phyloP scores from a whole-genome alignment of 371 early-diverging fungal genomes.

The Apophysomyces variabilis region DNA sequence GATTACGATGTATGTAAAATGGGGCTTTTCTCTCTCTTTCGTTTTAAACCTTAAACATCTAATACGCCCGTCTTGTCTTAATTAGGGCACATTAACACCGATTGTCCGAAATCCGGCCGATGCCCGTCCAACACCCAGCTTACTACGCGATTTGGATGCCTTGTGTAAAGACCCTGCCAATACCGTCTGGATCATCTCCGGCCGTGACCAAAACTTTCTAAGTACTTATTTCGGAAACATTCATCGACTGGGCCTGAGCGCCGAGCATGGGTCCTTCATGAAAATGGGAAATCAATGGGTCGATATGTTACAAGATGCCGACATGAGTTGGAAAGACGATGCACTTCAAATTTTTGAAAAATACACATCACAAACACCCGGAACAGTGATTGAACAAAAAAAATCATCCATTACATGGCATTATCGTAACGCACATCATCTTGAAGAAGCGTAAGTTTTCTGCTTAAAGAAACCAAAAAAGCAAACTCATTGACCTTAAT shows the following conservation, averaged over 20 bases:
- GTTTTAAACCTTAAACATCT: neutral
- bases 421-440: constrained; percentile 74
- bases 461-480: constrained; percentile 15
- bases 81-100: constrained; percentile 82
- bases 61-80: constrained; percentile 22
- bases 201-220: constrained; percentile 66
- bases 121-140: constrained; percentile 69
- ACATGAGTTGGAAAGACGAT: constrained; percentile 87
- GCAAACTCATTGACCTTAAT: neutral
- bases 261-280: constrained; percentile 78
- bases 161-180: constrained; percentile 81
- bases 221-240: constrained; percentile 80
- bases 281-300: constrained; percentile 81
- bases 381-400: constrained; percentile 90
- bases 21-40: neutral
- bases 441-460: constrained; percentile 44
- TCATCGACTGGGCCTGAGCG: constrained; percentile 73
- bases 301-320: constrained; percentile 82
- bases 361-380: constrained; percentile 89
- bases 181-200: constrained; percentile 90
- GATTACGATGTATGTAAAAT: constrained; percentile 75
- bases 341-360: constrained; percentile 88
- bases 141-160: constrained; percentile 63
- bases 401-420: constrained; percentile 90
- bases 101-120: constrained; percentile 76